Conservation (phyloP, 2,329 filamentous ascomycete genomes). For the Chalaropsis ovoidea region DNA sequence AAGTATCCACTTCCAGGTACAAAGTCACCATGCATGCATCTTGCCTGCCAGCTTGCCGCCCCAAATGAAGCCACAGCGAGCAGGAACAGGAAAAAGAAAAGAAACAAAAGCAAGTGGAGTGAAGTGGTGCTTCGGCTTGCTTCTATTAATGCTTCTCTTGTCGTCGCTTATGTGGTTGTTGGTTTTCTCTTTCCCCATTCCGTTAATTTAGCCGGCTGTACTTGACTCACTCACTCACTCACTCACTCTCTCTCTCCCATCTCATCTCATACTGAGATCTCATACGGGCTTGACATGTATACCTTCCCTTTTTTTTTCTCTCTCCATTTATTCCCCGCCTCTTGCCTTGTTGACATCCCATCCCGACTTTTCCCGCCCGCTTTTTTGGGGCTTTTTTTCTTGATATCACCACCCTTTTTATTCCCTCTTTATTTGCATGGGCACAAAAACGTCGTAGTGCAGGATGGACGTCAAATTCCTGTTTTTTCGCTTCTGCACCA, state of each 20-base stretch:
- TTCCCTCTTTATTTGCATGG: background rate
- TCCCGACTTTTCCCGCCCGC: background rate
- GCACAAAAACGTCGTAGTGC: background rate
- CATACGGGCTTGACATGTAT: background rate
- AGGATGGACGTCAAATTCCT: background rate
- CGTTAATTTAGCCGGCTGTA: background rate
- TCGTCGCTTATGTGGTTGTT: background rate
- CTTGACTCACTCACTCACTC: too few species aligned
- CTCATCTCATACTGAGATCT: background rate
- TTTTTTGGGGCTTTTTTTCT: too few species aligned
- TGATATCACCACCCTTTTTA: background rate
- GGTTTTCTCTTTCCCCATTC: background rate
- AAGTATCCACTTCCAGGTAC: constrained; percentile 12
- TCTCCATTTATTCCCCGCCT: too few species aligned
- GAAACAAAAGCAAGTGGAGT: too few species aligned
- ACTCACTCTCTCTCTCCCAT: background rate
- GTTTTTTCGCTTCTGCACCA: background rate
- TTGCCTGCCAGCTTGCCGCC: background rate
- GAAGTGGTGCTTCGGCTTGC: too few species aligned
- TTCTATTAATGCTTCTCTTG: background rate
- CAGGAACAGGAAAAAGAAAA: background rate
- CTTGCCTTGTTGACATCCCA: too few species aligned
- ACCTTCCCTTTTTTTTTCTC: background rate
- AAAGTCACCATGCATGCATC: constrained; percentile 1
- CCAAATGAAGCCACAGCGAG: background rate